Base-by-base conservation (phyloP, 345 rosid species). In the Bretschneidera sinensis region DNA sequence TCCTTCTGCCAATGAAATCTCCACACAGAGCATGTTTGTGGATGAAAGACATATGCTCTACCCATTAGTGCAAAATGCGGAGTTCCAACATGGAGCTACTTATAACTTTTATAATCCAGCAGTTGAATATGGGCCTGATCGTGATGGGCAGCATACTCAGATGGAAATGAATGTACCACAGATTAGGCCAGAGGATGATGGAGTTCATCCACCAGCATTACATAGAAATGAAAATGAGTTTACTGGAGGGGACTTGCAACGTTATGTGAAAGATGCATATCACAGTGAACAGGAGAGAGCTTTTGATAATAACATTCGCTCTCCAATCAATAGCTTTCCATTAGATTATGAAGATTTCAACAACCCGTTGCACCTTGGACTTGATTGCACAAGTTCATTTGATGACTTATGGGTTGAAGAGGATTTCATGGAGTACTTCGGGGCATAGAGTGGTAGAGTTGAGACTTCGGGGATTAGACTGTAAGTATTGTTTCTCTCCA, bases 11-110 rank as follows among this genome's bases (percentile, higher is more conserved):
- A 68, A 63, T 71, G 71, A 63, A 48, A 51, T 61, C 39, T 52
- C 88, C 25, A 72, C 71, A 1, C 86, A 72, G 68, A 65, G 71
- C 68, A 79, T 81, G 76, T 73, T 48, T 64, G 77, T 71, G 64
- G 86, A 76, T 50, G 95, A 82, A 66, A 81, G 85, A 31, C 80
- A 85, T 17, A 60, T 79, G 80, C 69, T 74, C 56, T 75, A 81
- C 68, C 81, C 88, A 17, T 13, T 55, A 55, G 70, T 63, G 62
- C 82, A 82, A 57, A 79, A 76, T 71, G 56, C 79, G 19, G 82
- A 76, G 74, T 33, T 70, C 73, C 86, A 68, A 5, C 60, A 71
- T 48, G 88, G 71, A 25, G 61, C 78, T 53, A 58, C 81, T 53
- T 86, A 72, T 64, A 66, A 63, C 71, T 64, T 71, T 60, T 83